These are phyloP conservation scores for Penicillium egyptiacum DNA, from an alignment of 495 filamentous ascomycete species.

Conservation along the genomic window DNA sequence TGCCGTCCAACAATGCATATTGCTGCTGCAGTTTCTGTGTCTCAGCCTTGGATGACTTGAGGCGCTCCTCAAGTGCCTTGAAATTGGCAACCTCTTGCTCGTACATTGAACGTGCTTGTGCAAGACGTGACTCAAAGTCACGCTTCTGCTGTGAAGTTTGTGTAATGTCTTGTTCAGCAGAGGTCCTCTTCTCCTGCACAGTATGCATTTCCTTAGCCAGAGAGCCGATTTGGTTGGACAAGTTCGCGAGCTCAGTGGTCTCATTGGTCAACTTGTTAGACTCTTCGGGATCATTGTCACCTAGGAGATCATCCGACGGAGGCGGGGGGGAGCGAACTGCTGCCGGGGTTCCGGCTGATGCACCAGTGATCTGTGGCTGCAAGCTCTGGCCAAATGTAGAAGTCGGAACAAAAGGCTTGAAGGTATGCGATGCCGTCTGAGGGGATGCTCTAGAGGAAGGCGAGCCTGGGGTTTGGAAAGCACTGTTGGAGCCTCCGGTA, in stretches of 20 bases:
- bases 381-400: conserved; percentile 87
- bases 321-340: conserved; percentile 50
- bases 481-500: conserved; percentile 64
- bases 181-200: conserved; percentile 74
- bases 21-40: conserved; percentile 81
- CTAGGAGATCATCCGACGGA: conserved; percentile 84
- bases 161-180: conserved; percentile 75
- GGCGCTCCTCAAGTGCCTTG: conserved; percentile 77
- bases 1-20: conserved; percentile 75
- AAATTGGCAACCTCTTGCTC: conserved; percentile 89
- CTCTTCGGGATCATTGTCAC: conserved; percentile 87
- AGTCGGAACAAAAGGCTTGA: conserved; percentile 88
- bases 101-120: conserved; percentile 81
- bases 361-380: conserved; percentile 74
- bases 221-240: conserved; percentile 91
- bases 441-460: conserved; percentile 43
- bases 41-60: conserved; percentile 71
- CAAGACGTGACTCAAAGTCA: conserved; percentile 83
- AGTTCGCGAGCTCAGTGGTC: conserved; percentile 89
- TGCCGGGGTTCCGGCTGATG: conserved; percentile 50
- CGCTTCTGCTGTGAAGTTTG: conserved; percentile 81
- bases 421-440: conserved; percentile 49
- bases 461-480: conserved; percentile 43
- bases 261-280: conserved; percentile 84
- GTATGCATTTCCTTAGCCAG: conserved; percentile 92